Conservation (phyloP, 768 basidiomycete genomes). For the Phanerochaete sordida region DNA sequence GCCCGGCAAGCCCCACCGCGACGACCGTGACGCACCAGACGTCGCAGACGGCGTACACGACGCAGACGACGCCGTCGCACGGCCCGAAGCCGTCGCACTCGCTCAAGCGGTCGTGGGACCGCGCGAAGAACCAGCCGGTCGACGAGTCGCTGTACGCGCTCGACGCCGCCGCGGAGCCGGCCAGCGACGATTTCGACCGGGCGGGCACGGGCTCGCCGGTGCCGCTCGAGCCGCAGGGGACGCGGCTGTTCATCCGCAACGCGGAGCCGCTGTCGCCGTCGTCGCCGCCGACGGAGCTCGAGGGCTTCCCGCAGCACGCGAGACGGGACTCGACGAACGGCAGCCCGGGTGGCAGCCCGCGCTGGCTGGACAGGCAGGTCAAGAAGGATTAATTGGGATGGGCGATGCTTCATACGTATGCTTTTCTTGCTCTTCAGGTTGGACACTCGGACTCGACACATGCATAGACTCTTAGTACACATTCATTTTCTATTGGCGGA, state of each 20-base stretch:
- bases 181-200: not conserved
- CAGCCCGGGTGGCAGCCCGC: not conserved
- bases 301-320: not conserved
- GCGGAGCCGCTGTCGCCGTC: constrained; percentile 17
- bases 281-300: not conserved
- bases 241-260: constrained; percentile 21
- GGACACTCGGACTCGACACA: not conserved
- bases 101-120: constrained; percentile 4
- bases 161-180: not conserved
- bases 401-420: not conserved
- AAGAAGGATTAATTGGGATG: not conserved
- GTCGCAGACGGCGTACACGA: not conserved
- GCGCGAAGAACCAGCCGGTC: constrained; percentile 4
- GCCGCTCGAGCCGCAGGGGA: constrained; percentile 4
- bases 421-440: not conserved
- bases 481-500: not conserved
- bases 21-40: not conserved
- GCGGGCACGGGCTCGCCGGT: constrained; percentile 7
- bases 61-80: not conserved
- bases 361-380: not conserved
- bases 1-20: not conserved
- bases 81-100: not conserved
- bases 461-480: not conserved
- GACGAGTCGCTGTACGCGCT: constrained; percentile 4
- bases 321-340: not conserved